Conservation (phyloP, 192 early-diverging fungal genomes). For the Thoreauomyces humboldtii region DNA sequence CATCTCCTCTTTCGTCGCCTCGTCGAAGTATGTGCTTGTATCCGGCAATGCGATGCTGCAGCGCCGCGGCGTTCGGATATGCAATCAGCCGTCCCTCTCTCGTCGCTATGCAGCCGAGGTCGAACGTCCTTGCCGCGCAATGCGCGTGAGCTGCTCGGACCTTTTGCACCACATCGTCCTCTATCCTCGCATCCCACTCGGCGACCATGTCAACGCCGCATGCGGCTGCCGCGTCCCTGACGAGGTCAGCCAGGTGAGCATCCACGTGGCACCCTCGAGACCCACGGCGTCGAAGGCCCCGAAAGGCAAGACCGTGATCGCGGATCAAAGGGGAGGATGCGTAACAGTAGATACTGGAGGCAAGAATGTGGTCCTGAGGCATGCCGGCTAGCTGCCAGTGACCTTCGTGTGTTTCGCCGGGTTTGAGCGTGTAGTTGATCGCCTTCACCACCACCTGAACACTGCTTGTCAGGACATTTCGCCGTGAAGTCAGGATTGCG, state of each 20-base stretch:
- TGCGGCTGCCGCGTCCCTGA: background rate
- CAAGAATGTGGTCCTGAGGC: slow-evolving; percentile 9
- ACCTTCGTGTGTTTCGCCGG: slow-evolving; percentile 9
- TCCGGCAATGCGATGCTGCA: slow-evolving; percentile 9
- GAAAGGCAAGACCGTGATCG: slow-evolving; percentile 3
- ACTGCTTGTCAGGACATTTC: too few relatives aligned
- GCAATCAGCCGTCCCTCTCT: background rate
- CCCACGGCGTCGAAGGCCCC: background rate
- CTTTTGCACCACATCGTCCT: background rate
- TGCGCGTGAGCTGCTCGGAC: background rate
- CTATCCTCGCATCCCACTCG: slow-evolving; percentile 1
- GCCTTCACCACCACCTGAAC: slow-evolving; percentile 14
- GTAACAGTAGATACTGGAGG: slow-evolving; percentile 6
- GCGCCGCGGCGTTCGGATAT: background rate
- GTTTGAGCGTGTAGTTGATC: background rate
- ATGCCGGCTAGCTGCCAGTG: slow-evolving; percentile 14
- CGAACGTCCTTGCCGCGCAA: slow-evolving; percentile 1
- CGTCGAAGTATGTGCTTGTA: slow-evolving; percentile 3
- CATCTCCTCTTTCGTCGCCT: background rate
- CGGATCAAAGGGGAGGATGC: background rate
- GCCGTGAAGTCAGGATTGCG: too few relatives aligned
- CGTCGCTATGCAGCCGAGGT: slow-evolving; percentile 1
- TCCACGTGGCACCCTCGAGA: background rate
- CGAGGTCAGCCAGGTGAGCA: background rate
- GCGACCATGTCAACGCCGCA: background rate